Conservation (phyloP, 2,329 filamentous ascomycete species). For the Cercospora brassicicola region DNA sequence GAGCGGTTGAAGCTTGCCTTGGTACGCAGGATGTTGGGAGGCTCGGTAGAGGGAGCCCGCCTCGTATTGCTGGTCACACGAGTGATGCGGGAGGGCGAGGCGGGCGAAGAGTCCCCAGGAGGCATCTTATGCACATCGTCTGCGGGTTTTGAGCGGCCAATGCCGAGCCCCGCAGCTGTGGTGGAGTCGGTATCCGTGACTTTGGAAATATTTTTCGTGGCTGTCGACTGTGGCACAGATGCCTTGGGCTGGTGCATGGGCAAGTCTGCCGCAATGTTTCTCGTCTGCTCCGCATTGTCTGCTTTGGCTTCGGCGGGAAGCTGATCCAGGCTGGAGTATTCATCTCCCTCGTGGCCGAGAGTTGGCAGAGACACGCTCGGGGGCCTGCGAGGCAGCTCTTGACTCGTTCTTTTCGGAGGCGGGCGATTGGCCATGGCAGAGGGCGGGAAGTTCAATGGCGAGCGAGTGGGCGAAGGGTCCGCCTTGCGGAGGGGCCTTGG, state of each 20-base stretch:
- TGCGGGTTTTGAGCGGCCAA: conserved; percentile 63
- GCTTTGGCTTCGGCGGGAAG: conserved; percentile 39
- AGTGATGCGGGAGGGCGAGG: conserved; percentile 25
- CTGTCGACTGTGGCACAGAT: conserved; percentile 75
- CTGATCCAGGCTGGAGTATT: conserved; percentile 69
- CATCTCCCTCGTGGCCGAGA: conserved; percentile 83
- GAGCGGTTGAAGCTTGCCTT: conserved; percentile 58
- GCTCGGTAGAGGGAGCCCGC: conserved; percentile 43
- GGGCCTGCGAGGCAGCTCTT: conserved; percentile 55
- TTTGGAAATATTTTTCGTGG: conserved; percentile 76
- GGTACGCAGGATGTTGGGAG: conserved; percentile 58
- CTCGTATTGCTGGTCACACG: conserved; percentile 32
- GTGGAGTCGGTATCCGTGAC: conserved; percentile 93
- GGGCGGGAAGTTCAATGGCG: conserved; percentile 75
- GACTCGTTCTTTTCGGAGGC: conserved; percentile 53
- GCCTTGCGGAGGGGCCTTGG: conserved; percentile 73
- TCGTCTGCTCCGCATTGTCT: conserved; percentile 45
- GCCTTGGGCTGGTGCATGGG: conserved; percentile 88
- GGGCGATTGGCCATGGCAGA: conserved; percentile 43
- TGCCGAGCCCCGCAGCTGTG: conserved; percentile 77
- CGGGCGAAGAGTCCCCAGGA: conserved; percentile 19
- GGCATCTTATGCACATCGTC: conserved; percentile 47
- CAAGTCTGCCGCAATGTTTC: conserved; percentile 75
- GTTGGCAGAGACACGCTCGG: conserved; percentile 72
- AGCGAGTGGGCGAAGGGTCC: conserved; percentile 82